A percentile compares a stretch with the other conserved stretches of the same genome.
Evolutionary conservation across 768 basidiomycete genomes (phyloP).

Genomic region (Leccinum longicurvipes): DNA sequence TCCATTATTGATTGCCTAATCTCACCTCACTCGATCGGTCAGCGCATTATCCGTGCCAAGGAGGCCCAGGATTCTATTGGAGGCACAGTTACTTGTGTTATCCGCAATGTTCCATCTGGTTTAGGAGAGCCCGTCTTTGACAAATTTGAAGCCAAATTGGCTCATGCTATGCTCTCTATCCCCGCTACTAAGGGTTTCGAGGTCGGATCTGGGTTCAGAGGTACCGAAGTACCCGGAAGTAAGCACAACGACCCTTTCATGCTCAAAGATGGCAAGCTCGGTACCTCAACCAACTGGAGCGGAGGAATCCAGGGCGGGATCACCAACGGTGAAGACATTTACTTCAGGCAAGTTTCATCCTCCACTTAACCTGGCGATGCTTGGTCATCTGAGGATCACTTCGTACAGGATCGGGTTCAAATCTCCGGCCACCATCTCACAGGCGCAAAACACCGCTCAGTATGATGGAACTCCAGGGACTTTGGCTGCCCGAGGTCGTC

Average conservation of each 20-base stretch:
- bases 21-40: constrained; percentile 10
- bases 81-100: constrained; percentile 96
- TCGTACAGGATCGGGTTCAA: constrained; percentile 85
- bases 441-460: constrained; percentile 83
- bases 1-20: constrained; percentile 35
- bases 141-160: constrained; percentile 95
- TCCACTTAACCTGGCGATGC: not conserved
- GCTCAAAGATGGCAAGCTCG: constrained; percentile 63
- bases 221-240: constrained; percentile 90
- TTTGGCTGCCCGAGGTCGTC: constrained; percentile 88
- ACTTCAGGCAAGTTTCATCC: constrained; percentile 71
- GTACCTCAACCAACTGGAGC: constrained; percentile 91
- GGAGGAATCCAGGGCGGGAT: constrained; percentile 98
- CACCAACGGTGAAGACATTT: constrained; percentile 94
- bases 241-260: constrained; percentile 92
- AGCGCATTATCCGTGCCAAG: constrained; percentile 95
- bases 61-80: constrained; percentile 91
- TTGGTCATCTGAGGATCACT: constrained; percentile 9
- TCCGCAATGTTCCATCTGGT: constrained; percentile 85
- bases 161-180: constrained; percentile 97
- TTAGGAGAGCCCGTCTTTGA: constrained; percentile 98
- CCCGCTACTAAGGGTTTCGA: constrained; percentile 99
- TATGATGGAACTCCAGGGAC: constrained; percentile 90
- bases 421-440: constrained; percentile 96
- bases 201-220: constrained; percentile 94